A percentile compares a stretch with the other conserved stretches of the same genome.
Evolutionary conservation across 1,284 basidiomycete genomes (phyloP).

Genomic region (Moesziomyces sp.): DNA sequence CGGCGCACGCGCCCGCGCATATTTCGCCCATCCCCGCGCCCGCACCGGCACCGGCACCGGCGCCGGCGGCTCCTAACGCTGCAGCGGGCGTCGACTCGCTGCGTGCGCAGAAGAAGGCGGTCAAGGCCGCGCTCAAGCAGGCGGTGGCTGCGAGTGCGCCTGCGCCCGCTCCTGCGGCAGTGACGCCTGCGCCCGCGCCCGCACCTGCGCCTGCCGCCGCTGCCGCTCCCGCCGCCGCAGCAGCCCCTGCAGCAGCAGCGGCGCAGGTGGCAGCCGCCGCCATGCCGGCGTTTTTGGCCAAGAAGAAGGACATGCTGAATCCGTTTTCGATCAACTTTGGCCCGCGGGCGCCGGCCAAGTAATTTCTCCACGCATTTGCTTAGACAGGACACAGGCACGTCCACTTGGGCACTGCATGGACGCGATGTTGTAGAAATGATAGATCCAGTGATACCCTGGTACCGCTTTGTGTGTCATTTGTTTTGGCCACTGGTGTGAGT

Average conservation of each 20-base stretch:
- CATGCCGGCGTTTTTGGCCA: slow-evolving; percentile 16
- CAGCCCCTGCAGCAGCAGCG: slow-evolving; percentile 10
- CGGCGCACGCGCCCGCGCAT: slow-evolving; percentile 12
- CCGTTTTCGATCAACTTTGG: slow-evolving; percentile 47
- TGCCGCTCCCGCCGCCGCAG: slow-evolving; percentile 11
- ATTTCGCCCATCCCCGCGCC: slow-evolving; percentile 12
- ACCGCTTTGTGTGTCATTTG: too few relatives aligned
- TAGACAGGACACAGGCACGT: too few relatives aligned
- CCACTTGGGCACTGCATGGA: too few relatives aligned
- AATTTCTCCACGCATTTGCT: not conserved
- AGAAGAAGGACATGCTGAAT: slow-evolving; percentile 37
- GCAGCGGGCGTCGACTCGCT: slow-evolving; percentile 5
- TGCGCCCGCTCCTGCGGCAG: slow-evolving; percentile 7
- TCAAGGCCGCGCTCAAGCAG: slow-evolving; percentile 32
- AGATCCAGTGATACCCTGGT: too few relatives aligned
- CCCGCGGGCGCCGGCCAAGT: slow-evolving; percentile 28
- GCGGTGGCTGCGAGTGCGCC: slow-evolving; percentile 25
- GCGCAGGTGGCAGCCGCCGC: slow-evolving; percentile 2
- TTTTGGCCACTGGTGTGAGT: too few relatives aligned
- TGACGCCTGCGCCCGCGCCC: not conserved
- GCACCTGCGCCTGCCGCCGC: not conserved
- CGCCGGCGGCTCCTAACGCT: not conserved
- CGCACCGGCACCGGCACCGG: slow-evolving; percentile 6
- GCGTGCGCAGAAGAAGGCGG: slow-evolving; percentile 32
- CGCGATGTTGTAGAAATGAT: too few relatives aligned